Evolutionary conservation across 2,329 filamentous ascomycete genomes (phyloP).

Genomic region (Eutypa lata): DNA sequence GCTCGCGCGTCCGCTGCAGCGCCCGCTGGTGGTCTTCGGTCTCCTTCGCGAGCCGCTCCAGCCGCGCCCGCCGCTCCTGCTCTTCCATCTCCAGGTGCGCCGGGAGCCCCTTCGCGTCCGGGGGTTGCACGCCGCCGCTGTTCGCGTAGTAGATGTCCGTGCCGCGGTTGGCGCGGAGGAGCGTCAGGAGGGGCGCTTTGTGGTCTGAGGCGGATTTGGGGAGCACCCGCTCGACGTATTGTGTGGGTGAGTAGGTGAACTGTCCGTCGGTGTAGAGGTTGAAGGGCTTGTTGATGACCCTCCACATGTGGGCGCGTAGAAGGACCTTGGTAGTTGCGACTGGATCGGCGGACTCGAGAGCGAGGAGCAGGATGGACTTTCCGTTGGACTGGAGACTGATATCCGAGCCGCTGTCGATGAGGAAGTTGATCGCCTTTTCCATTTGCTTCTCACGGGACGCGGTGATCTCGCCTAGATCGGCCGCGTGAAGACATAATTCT

Average conservation of each 20-base stretch:
- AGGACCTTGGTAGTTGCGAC: conserved; percentile 54
- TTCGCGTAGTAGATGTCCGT: conserved; percentile 54
- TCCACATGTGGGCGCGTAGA: conserved; percentile 63
- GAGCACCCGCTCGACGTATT: conserved; percentile 53
- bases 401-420: conserved; percentile 57
- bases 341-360: conserved; percentile 55
- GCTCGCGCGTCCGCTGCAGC: conserved; percentile 47
- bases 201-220: conserved; percentile 29
- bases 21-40: conserved; percentile 46
- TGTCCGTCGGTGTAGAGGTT: conserved; percentile 52
- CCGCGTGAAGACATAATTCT: conserved; percentile 59
- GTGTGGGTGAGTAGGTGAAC: conserved; percentile 61
- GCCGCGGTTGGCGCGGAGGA: conserved; percentile 51
- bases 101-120: conserved; percentile 50
- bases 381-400: conserved; percentile 52
- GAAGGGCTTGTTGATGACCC: conserved; percentile 57
- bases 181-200: conserved; percentile 39
- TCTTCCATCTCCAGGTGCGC: conserved; percentile 48
- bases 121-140: conserved; percentile 50
- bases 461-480: conserved; percentile 42
- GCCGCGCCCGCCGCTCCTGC: conserved; percentile 45
- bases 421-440: conserved; percentile 53
- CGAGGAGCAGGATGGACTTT: conserved; percentile 58
- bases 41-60: conserved; percentile 43
- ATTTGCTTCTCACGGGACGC: conserved; percentile 49